Evolutionary conservation across 768 basidiomycete genomes (phyloP), one percentile per base, ranked within the genome.

Genomic region (Rossbeevera mucosa): DNA sequence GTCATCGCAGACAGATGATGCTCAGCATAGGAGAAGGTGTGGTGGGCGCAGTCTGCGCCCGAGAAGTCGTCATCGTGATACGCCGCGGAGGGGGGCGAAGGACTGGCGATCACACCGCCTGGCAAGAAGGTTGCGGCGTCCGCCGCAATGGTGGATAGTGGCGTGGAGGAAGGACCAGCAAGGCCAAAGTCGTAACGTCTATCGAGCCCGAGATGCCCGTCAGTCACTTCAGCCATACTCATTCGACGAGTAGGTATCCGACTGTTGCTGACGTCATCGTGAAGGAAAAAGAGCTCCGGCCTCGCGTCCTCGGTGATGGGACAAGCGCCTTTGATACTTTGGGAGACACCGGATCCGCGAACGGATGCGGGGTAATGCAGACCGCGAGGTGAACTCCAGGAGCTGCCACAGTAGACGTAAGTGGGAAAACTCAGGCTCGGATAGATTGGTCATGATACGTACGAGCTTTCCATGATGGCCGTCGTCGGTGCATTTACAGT

Each of bases 391-490:
- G 62, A 55, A 51, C 29, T 47, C 59, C 62, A 59, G 44, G 62
- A 47, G 51, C 64, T 66, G 64, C 62, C 59, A 59, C 55, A 44
- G 6, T 21, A 26, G 36, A 64, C 62, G 64, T 65, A 61, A 65
- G 64, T 16, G 56, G 29, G 38, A 53, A 50, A 50, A 44, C 18
- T 54, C 49, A 55, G 42, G 43, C 24, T 48, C 50, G 28, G 38
- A 53, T 33, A 26, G 28, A 48, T 38, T 29, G 53, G n/a, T n/a
- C 8, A 52, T 43, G 52, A 30, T 46, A 59, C 64, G 47, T 66
- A 65, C 64, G 59, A 24, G 41, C 59, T 57, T 49, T 62, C 64
- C 4, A 12, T 64, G 59, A 65, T 65, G 64, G 57, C 57, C 57
- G 62, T 62, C 55, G 64, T 62, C 55, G 64, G 55, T 50, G 20